Evolutionary conservation across 192 early-diverging fungal genomes (phyloP).

Genomic region (Geranomyces michiganensis): DNA sequence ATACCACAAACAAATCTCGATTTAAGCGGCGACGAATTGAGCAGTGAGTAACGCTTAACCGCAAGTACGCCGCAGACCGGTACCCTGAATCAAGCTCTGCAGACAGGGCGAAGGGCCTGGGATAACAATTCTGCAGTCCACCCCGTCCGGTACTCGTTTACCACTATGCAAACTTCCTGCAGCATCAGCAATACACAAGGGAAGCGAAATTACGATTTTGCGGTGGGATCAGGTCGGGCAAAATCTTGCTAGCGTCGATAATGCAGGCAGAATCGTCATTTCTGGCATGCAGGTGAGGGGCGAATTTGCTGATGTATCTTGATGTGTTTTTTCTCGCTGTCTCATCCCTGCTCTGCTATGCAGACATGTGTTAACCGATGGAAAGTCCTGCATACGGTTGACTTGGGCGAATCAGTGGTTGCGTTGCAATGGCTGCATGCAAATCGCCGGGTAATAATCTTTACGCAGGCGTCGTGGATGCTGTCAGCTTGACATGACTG

Average conservation of each 20-base stretch:
- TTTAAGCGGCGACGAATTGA: background rate
- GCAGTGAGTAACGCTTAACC: too few species aligned
- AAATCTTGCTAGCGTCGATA: constrained; percentile 10
- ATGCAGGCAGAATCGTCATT: constrained; percentile 3
- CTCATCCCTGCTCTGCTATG: background rate
- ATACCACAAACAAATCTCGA: background rate
- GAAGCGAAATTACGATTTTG: background rate
- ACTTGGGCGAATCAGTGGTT: constrained; percentile 2
- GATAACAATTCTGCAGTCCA: constrained; percentile 1
- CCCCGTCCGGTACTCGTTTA: background rate
- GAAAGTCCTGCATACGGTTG: constrained; percentile 3
- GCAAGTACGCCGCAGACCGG: background rate
- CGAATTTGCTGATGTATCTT: background rate
- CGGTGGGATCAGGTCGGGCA: constrained; percentile 8
- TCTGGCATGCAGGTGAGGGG: constrained; percentile 9
- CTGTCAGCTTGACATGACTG: too few species aligned
- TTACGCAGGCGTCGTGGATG: too few species aligned
- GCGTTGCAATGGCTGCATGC: constrained; percentile 3
- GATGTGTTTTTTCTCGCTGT: background rate
- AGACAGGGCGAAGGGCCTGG: background rate
- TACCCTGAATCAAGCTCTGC: background rate
- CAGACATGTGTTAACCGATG: constrained; percentile 3
- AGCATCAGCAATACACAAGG: background rate
- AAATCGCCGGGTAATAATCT: background rate
- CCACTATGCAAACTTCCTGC: background rate